Base-by-base conservation (phyloP, 768 basidiomycete genomes). In the Hemileccinum impolitum region DNA sequence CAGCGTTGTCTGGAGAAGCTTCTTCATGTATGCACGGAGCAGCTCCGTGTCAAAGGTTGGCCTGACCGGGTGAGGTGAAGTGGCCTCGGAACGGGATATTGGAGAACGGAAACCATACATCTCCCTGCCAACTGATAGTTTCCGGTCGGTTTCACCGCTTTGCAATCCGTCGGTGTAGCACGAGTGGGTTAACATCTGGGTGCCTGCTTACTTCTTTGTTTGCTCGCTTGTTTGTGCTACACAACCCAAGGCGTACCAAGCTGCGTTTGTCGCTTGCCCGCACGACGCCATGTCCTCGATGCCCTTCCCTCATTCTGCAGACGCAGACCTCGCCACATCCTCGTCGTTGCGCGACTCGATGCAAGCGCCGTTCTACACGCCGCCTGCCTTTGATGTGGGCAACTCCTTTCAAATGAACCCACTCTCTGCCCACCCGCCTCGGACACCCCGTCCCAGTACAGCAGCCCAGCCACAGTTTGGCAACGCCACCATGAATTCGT, bases 381-480 rank as follows among this genome's bases (percentile, higher is more conserved):
- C 81, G 9, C 69, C 82, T 11, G 65, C 73, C 25, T 88, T 82
- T 57, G 85, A 87, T 55, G 64, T 75, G 48, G 73, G 68, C 43
- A 75, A 73, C 17, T 78, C 84, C 28, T 90, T 91, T 58, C 86
- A 87, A 54, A 87, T 90, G 79, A 90, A 90, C 60, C 88, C 88
- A 9, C 78, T 84, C 43, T 87, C 87, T 13, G 74, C 79, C 4
- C 88, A 89, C 62, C 88, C 89, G 2, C 89, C 88, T 17, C 78
- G 89, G 23, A 87, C 87, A 36, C 87, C 87, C 3, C 77, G 81
- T 53, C 48, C 57, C 12, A 66, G 66, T n/a, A 61, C 60, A 7
- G 35, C 42, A 18, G 14, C 54, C 15, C 59, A 62, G 42, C 47
- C 64, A 25, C 65, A 66, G 37, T 67, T 61, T 57, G 52, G 48